Base-by-base conservation (phyloP, 768 basidiomycete species). In the Lactarius sp. region DNA sequence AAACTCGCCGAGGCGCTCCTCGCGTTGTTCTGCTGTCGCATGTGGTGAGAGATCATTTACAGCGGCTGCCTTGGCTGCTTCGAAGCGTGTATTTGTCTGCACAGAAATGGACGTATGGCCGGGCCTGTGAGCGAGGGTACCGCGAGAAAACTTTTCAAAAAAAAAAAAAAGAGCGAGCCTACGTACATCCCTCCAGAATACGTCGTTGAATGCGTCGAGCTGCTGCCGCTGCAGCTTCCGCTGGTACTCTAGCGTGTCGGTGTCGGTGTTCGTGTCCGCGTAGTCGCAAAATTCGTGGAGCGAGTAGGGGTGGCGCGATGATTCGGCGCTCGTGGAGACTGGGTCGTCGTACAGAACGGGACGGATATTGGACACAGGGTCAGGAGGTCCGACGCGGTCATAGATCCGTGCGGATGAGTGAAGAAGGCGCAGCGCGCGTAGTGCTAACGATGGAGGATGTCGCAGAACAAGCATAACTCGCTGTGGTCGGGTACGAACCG, bases 71-170 rank as follows among this genome's bases (percentile, higher is more conserved):
- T 87, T 89, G 39, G 84, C 89, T 9, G 80, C 78, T 70, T 90
- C 84, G 71, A 92, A 93, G n/a, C 91, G 85, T 10, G 80, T 77
- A 71, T 94, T 94, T 71, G 83, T 89, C 92, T 94, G 69, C n/a
- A 64, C 50, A 39, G 41, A 47, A 14, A 42, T 7, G 16, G 16
- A n/a, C 18, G 9, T 44, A 16, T 52, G 27, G 27, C 18, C 3
- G 4, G 27, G 27, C 27, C 27, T 14, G 20, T 51, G 50, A 44
- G 37, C 22, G 27, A 69, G 20, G 6, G 6, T 34, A 31, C 41
- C 27, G 34, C 10, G 2, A 42, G 53, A 13, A 6, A 9, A 44
- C 42, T 9, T 20, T 47, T 18, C 4, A 8, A 9, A 41, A 41
- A 41, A 27, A 22, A 4, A 42, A 42, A 27, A 27, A 27, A 27